These are phyloP conservation scores for Epichloe hybrida DNA, from an alignment of 2,329 filamentous ascomycete species.

Conservation along the genomic window DNA sequence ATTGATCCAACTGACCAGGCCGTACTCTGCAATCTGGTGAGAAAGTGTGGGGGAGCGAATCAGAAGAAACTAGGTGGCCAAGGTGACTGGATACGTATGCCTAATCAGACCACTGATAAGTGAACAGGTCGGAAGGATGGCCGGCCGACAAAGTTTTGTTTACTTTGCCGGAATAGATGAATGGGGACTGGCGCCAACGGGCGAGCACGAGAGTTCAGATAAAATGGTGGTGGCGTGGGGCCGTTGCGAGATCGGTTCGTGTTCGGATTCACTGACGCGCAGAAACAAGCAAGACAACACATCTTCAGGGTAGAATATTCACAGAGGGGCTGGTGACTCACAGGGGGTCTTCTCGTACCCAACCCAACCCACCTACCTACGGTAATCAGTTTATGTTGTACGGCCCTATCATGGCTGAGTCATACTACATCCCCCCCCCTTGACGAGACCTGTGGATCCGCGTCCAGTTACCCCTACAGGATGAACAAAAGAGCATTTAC, in stretches of 20 bases:
- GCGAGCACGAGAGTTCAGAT: neutral
- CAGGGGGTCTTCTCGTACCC: no score
- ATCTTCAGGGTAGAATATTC: no score
- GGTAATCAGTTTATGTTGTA: no score
- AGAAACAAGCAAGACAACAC: neutral
- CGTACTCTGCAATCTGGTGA: conserved; percentile 3
- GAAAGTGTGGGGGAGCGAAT: conserved; percentile 2
- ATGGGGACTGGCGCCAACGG: neutral
- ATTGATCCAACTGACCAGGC: conserved; percentile 4
- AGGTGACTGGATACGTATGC: neutral
- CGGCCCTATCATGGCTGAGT: no score
- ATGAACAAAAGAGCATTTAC: no score
- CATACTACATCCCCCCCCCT: no score
- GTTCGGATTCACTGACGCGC: conserved; percentile 4
- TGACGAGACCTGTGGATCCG: no score
- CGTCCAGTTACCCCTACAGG: no score
- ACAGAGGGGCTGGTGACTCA: no score
- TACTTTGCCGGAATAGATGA: neutral
- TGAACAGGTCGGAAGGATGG: conserved; percentile 6
- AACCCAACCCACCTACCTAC: no score
- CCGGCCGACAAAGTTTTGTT: conserved; percentile 5
- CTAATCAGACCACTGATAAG: conserved; percentile 12
- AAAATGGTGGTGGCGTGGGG: conserved; percentile 1
- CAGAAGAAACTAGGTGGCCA: conserved; percentile 1
- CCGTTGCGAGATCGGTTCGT: conserved; percentile 3